Percentiles rank a stretch among this genome's conserved stretches.
phyloP scores from a whole-genome alignment of 768 basidiomycete genomes.

The Lentinula detonsa region DNA sequence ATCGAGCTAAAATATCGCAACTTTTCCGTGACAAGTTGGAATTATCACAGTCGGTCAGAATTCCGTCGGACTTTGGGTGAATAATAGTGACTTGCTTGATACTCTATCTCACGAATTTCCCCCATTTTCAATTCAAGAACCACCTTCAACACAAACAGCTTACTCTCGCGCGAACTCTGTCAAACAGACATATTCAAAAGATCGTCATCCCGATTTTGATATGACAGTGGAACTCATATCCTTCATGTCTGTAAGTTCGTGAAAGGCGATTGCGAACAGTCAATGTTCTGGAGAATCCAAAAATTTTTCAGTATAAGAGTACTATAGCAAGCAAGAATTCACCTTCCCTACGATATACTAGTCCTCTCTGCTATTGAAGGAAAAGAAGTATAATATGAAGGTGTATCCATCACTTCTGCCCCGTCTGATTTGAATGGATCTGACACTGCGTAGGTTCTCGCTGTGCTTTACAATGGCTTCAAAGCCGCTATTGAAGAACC shows the following conservation, averaged over 20 bases:
- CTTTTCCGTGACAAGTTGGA: background rate
- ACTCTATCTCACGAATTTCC: background rate
- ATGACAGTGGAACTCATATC: background rate
- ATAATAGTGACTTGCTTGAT: background rate
- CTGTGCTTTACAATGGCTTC: constrained; percentile 68
- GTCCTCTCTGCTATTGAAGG: background rate
- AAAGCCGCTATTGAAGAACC: constrained; percentile 63
- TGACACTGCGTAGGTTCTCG: constrained; percentile 46
- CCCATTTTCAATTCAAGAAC: background rate
- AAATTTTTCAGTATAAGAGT: background rate
- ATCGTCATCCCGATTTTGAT: background rate
- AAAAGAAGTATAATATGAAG: background rate
- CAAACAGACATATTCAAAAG: background rate
- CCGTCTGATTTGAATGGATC: background rate
- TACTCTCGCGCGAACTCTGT: background rate
- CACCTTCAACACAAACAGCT: background rate
- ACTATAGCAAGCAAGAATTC: background rate
- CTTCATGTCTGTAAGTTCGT: no score
- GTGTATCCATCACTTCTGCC: background rate
- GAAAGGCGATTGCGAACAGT: no score
- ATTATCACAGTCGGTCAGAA: background rate
- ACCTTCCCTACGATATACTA: background rate
- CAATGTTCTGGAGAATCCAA: background rate
- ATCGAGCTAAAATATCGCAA: background rate
- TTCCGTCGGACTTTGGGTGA: background rate